These are phyloP conservation scores for Leccinellum luteum DNA, from an alignment of 768 basidiomycete genomes.

Conservation along the genomic window DNA sequence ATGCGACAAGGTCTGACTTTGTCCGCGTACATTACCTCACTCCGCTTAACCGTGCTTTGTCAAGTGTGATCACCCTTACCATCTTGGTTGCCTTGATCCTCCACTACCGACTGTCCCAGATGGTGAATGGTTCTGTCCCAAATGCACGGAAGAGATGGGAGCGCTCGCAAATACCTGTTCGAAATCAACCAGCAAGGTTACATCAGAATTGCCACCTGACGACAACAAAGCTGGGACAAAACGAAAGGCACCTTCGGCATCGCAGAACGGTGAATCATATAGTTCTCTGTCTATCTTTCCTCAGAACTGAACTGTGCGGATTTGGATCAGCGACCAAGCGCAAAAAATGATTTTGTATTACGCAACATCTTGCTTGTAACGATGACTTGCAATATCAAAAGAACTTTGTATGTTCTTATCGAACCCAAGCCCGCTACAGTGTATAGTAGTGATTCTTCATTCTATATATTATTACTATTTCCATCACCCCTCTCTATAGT, in stretches of 20 bases:
- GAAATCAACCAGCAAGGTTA: constrained; percentile 20
- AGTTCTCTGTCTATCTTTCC: not conserved
- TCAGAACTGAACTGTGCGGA: not conserved
- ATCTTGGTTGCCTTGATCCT: constrained; percentile 76
- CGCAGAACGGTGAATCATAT: constrained; percentile 35
- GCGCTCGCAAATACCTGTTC: constrained; percentile 33
- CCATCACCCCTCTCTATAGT: not conserved
- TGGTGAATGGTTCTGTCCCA: constrained; percentile 91
- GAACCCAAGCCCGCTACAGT: constrained; percentile 1
- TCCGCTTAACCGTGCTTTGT: constrained; percentile 1
- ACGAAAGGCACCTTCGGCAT: constrained; percentile 44
- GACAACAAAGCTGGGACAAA: constrained; percentile 35
- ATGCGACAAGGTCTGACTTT: constrained; percentile 76
- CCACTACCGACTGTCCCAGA: constrained; percentile 76
- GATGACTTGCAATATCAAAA: not conserved
- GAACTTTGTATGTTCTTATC: constrained; percentile 3
- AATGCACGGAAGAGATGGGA: constrained; percentile 60
- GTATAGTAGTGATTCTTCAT: constrained; percentile 17
- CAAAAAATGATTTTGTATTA: constrained; percentile 31
- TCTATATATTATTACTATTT: constrained; percentile 30
- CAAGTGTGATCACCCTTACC: constrained; percentile 89
- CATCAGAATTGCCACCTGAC: constrained; percentile 1
- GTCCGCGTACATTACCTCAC: not conserved
- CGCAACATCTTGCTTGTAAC: not conserved
- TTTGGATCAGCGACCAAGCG: constrained; percentile 35